Evolutionary conservation across 495 filamentous ascomycete species (phyloP).

Genomic region (Xylaria nigripes): DNA sequence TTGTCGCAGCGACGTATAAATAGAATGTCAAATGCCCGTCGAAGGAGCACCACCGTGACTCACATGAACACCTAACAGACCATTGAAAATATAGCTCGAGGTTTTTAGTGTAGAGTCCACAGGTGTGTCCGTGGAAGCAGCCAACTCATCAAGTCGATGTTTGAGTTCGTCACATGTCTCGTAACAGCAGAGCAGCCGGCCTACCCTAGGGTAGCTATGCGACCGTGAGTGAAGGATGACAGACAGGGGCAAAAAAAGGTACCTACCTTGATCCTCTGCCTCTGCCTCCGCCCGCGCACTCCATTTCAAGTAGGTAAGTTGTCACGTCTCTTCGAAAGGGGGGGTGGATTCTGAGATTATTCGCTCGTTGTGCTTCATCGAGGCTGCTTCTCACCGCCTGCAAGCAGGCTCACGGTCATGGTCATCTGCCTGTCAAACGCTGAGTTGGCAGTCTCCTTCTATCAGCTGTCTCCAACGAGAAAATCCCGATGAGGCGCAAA

Average conservation of each 20-base stretch:
- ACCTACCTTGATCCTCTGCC: constrained; percentile 1
- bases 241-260: constrained; percentile 3
- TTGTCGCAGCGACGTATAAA: neutral
- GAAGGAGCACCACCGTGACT: constrained; percentile 1
- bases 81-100: neutral
- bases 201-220: neutral
- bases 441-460: constrained; percentile 15
- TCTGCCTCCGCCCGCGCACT: constrained; percentile 1
- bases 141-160: constrained; percentile 13
- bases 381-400: constrained; percentile 11
- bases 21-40: neutral
- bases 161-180: constrained; percentile 13
- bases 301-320: constrained; percentile 9
- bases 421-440: constrained; percentile 16
- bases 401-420: constrained; percentile 9
- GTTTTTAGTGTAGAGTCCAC: neutral
- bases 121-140: constrained; percentile 1
- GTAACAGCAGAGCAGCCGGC: constrained; percentile 6
- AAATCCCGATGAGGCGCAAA: constrained; percentile 6
- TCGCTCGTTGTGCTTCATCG: constrained; percentile 8
- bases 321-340: constrained; percentile 3
- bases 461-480: constrained; percentile 15
- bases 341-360: neutral
- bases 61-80: constrained; percentile 7
- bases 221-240: neutral